A percentile compares a stretch with the other conserved stretches of the same genome.
Conservation (phyloP, 2,329 filamentous ascomycete genomes). For the Phoma sp. region DNA sequence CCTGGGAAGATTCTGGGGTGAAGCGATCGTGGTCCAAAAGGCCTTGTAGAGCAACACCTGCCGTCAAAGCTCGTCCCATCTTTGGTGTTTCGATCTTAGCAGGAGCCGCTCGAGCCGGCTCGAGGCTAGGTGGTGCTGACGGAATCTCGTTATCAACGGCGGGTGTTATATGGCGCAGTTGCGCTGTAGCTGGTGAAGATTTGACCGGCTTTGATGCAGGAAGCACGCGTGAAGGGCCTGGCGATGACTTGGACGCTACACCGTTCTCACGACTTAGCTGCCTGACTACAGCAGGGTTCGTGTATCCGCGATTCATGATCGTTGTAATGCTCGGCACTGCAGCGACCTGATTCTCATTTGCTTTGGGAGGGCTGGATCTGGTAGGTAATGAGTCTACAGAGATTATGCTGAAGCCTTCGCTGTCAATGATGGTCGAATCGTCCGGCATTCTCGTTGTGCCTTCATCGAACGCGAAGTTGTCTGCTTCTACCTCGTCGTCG, state of each 20-base stretch:
- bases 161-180: slow-evolving; percentile 38
- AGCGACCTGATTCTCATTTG: slow-evolving; percentile 11
- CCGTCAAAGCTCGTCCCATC: slow-evolving; percentile 46
- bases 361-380: slow-evolving; percentile 36
- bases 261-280: neutral
- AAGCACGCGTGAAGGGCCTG: slow-evolving; percentile 8
- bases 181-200: slow-evolving; percentile 22
- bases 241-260: slow-evolving; percentile 10
- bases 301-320: slow-evolving; percentile 21
- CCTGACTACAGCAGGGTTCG: slow-evolving; percentile 11
- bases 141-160: slow-evolving; percentile 34
- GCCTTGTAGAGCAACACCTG: slow-evolving; percentile 48
- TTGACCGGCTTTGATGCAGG: slow-evolving; percentile 7
- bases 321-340: slow-evolving; percentile 13
- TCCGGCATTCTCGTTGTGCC: slow-evolving; percentile 46
- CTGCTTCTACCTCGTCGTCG: slow-evolving; percentile 30
- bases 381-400: slow-evolving; percentile 55
- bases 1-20: slow-evolving; percentile 36
- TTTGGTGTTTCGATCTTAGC: slow-evolving; percentile 39
- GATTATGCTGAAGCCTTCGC: slow-evolving; percentile 60
- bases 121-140: slow-evolving; percentile 40
- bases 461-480: slow-evolving; percentile 39
- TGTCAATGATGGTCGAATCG: slow-evolving; percentile 55
- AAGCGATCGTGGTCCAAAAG: slow-evolving; percentile 39
- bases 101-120: slow-evolving; percentile 22